These are phyloP conservation scores for Westerdykella sp. DNA, from an alignment of 2,329 filamentous ascomycete genomes.

Conservation along the genomic window DNA sequence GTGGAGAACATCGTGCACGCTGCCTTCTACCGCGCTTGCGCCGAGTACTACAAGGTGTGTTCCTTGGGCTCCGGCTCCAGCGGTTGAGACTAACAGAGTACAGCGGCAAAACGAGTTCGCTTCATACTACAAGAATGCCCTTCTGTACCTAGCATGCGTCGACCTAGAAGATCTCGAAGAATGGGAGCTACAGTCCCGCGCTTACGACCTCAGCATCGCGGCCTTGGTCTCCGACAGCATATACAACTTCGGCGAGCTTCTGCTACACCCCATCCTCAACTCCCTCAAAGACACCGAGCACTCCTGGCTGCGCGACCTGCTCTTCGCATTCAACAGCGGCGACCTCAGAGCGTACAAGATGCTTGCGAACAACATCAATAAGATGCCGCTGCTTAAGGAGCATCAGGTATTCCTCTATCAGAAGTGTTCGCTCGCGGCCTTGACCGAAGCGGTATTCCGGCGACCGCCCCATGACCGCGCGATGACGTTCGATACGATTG, in stretches of 20 bases:
- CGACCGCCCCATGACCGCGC: constrained; percentile 91
- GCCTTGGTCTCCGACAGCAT: constrained; percentile 90
- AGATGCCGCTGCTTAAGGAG: constrained; percentile 70
- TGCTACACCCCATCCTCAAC: constrained; percentile 92
- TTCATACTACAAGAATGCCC: constrained; percentile 93
- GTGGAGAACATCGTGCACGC: constrained; percentile 95
- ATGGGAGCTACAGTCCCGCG: constrained; percentile 71
- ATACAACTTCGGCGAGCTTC: constrained; percentile 99
- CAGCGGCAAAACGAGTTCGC: constrained; percentile 83
- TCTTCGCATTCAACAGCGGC: constrained; percentile 95
- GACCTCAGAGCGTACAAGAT: constrained; percentile 83
- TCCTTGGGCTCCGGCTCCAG: neutral
- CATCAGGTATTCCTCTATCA: constrained; percentile 84
- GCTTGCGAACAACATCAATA: constrained; percentile 71
- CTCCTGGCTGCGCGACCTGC: constrained; percentile 86
- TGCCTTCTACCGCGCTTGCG: constrained; percentile 91
- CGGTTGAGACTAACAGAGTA: constrained; percentile 6
- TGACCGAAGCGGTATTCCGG: constrained; percentile 94
- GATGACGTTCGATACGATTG: constrained; percentile 85
- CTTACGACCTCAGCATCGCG: constrained; percentile 87
- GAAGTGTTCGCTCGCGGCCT: constrained; percentile 94
- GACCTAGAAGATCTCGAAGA: constrained; percentile 68
- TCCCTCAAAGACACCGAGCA: constrained; percentile 68
- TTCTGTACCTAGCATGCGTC: constrained; percentile 95
- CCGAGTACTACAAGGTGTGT: constrained; percentile 77